These are phyloP conservation scores for Moricandia arvensis DNA, from an alignment of 345 rosid genomes.

Conservation along the genomic window DNA sequence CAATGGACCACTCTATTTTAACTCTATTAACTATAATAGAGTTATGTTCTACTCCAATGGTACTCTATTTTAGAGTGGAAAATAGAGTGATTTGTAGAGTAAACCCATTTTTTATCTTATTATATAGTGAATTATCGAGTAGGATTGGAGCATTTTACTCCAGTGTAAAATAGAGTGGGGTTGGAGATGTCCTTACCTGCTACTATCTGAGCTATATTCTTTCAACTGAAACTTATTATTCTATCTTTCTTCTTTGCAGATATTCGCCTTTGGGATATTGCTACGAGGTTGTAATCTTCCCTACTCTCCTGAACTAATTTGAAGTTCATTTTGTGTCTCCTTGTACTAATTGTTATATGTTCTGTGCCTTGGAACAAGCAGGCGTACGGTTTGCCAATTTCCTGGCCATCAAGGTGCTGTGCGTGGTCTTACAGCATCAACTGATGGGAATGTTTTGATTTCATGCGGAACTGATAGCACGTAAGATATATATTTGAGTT, in stretches of 20 bases:
- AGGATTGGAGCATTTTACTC: too few species aligned
- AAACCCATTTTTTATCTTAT: too few species aligned
- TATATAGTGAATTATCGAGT: too few species aligned
- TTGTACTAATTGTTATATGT: background rate
- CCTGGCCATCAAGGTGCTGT: conserved; percentile 97
- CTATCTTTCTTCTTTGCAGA: conserved; percentile 47
- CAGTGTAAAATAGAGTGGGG: too few species aligned
- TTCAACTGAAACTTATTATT: background rate
- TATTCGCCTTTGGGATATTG: conserved; percentile 94
- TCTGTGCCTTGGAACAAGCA: background rate
- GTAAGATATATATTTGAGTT: conserved; percentile 43
- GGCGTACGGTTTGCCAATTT: conserved; percentile 46
- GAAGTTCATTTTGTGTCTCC: background rate
- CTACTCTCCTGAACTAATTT: background rate
- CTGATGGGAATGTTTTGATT: conserved; percentile 74
- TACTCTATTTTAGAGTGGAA: too few species aligned
- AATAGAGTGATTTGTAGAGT: too few species aligned
- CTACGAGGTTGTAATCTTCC: conserved; percentile 58
- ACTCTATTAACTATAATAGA: too few species aligned
- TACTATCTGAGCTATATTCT: background rate
- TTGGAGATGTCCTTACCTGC: background rate
- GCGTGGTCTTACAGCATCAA: conserved; percentile 81
- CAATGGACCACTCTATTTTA: too few species aligned
- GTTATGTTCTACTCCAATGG: too few species aligned
- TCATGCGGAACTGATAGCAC: conserved; percentile 93